phyloP scores from a whole-genome alignment of 345 rosid genomes.

The Citropsis articulata region DNA sequence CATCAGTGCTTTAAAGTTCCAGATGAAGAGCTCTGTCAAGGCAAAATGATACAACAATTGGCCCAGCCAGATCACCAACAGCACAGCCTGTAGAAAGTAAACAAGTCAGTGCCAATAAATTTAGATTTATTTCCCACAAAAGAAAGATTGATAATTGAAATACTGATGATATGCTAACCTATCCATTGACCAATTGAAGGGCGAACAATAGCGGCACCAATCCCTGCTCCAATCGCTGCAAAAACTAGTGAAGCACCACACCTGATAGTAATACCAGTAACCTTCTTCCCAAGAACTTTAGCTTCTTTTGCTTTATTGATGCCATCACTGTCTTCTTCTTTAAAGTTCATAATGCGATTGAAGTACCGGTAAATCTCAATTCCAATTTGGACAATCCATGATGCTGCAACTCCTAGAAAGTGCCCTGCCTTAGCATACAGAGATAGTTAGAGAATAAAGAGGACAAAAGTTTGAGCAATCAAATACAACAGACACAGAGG shows the following conservation, averaged over 20 bases:
- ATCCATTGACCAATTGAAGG: constrained; percentile 94
- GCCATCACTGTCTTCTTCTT: constrained; percentile 44
- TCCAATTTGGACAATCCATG: constrained; percentile 90
- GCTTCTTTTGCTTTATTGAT: constrained; percentile 43
- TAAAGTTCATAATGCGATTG: constrained; percentile 29
- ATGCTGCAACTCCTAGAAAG: constrained; percentile 71
- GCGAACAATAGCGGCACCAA: constrained; percentile 66
- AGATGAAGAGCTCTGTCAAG: constrained; percentile 60
- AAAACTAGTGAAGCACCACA: constrained; percentile 78
- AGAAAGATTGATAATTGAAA: background rate
- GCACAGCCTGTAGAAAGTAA: constrained; percentile 60
- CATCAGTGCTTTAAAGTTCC: constrained; percentile 28
- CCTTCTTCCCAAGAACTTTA: constrained; percentile 72
- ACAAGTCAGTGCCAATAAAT: background rate
- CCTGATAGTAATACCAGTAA: constrained; percentile 55
- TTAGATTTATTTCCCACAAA: background rate
- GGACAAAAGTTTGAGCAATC: constrained; percentile 7
- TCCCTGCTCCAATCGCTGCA: constrained; percentile 92
- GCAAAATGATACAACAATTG: constrained; percentile 56
- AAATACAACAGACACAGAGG: background rate
- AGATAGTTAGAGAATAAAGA: constrained; percentile 5
- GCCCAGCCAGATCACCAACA: constrained; percentile 84
- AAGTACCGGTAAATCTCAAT: constrained; percentile 67
- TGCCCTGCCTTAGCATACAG: constrained; percentile 55
- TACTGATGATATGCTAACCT: constrained; percentile 45